Evolutionary conservation across 495 filamentous ascomycete species (phyloP), one percentile per base, ranked within the genome.

Genomic region (Poronia punctata): DNA sequence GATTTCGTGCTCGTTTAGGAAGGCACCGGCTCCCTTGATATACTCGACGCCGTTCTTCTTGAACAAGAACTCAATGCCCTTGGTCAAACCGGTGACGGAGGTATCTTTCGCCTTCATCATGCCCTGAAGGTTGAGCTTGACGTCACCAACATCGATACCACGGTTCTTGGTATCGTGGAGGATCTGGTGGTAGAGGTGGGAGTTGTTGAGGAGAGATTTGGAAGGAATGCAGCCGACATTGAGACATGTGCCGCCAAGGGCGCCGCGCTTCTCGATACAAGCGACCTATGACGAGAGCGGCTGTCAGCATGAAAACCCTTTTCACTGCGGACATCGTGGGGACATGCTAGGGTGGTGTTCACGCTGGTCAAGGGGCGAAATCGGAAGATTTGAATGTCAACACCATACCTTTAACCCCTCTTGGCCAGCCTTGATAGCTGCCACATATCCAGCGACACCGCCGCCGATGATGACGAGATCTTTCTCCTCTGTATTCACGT

Each of bases 221-320:
- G 92, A 97, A 31, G 92, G 92, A 56, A 98, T 98, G 70, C 92
- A 98, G 67, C 92, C 92, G 61, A 98, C 92, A 70, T 98, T 98
- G 54, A 98, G 72, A 74, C 92, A 98, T 49, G 92, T 98, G 56
- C 92, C 92, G 52, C 92, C 92, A 53, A 98, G 82, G 42, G 78
- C 75, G 50, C 89, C 92, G 57, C 92, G 88, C 75, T 98, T 98
- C 73, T 98, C 92, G 72, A 98, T 92, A 71, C 92, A 98, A 33
- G 84, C 81, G 45, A 94, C 88, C 90, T 96, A 57, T 18, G 24
- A n/a, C 28, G 23, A 29, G 32, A 33, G 23, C 26, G 26, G 26
- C 31, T 29, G 38, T 65, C 27, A 59, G 34, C 27, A 38, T 12
- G 10, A 21, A 49, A 24, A 35, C 35, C 7, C 17, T 19, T 15